Evolutionary conservation across 169 alveolate species (phyloP).

Genomic region (Eimeria acervulina): DNA sequence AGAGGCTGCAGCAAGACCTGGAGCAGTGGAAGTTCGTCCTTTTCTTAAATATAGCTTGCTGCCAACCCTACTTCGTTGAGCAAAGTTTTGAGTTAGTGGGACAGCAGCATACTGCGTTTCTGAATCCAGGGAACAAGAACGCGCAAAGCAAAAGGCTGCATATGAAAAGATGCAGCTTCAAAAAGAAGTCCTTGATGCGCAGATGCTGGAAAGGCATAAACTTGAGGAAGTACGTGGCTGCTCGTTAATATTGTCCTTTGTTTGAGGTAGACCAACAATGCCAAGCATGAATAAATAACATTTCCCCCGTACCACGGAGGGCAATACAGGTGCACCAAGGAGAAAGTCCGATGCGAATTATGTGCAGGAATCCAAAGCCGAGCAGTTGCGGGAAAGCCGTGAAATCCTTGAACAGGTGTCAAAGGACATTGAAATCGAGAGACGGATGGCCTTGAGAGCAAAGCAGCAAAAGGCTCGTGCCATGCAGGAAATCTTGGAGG

Average conservation of each 20-base stretch:
- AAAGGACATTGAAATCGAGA: conserved; percentile 54
- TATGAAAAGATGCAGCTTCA: conserved; percentile 66
- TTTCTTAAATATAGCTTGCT: neutral
- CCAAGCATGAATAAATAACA: neutral
- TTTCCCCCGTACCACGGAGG: neutral
- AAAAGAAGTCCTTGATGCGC: conserved; percentile 76
- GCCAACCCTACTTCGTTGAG: neutral
- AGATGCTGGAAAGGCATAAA: conserved; percentile 69
- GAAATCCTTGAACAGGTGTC: conserved; percentile 73
- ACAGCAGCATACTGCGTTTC: neutral
- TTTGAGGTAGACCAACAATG: neutral
- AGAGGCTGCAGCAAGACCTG: conserved; percentile 58
- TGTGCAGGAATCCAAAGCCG: conserved; percentile 65
- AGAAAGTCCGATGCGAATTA: neutral
- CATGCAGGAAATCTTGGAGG: conserved; percentile 76
- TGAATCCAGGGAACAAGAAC: conserved; percentile 54
- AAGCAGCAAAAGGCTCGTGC: conserved; percentile 73
- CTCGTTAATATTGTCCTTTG: neutral
- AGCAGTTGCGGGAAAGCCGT: conserved; percentile 68
- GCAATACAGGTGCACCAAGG: neutral
- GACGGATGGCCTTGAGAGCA: conserved; percentile 53
- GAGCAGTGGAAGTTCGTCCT: conserved; percentile 60
- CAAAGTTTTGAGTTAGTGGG: neutral
- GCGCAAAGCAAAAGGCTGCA: conserved; percentile 43
- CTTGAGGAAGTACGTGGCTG: conserved; percentile 62